These are phyloP conservation scores for Scheffersomyces illinoinensis DNA, from an alignment of 1,139 yeast genomes.

Conservation along the genomic window DNA sequence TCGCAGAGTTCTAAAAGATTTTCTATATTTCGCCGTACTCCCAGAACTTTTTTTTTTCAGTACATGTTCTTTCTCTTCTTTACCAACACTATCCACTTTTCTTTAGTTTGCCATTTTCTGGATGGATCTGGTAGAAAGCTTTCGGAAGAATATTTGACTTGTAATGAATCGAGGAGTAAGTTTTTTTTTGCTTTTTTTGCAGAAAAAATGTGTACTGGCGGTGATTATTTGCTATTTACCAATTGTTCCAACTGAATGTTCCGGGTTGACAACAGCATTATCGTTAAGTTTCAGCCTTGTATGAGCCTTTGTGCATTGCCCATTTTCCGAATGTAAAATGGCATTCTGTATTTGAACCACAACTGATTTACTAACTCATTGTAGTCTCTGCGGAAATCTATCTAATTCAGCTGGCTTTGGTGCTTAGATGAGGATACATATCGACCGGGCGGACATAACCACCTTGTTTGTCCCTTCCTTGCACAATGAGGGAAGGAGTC, in stretches of 20 bases:
- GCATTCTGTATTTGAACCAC: neutral
- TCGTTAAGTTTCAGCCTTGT: slow-evolving; percentile 90
- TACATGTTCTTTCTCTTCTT: neutral
- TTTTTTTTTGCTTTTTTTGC: slow-evolving; percentile 1
- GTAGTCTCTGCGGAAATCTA: slow-evolving; percentile 1
- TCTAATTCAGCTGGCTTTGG: neutral
- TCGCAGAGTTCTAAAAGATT: neutral
- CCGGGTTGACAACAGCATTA: slow-evolving; percentile 72
- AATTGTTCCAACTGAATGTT: slow-evolving; percentile 80
- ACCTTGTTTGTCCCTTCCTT: slow-evolving; percentile 48
- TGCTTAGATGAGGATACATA: slow-evolving; percentile 52
- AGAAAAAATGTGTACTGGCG: slow-evolving; percentile 29
- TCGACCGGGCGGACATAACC: slow-evolving; percentile 86
- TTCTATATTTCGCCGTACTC: neutral
- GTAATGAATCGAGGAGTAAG: slow-evolving; percentile 4
- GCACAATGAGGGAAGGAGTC: slow-evolving; percentile 56
- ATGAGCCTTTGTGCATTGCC: slow-evolving; percentile 48
- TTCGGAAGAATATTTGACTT: slow-evolving; percentile 8
- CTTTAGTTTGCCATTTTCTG: neutral
- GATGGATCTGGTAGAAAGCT: slow-evolving; percentile 1
- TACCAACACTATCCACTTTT: no score
- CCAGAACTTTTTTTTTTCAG: neutral
- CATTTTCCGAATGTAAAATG: neutral
- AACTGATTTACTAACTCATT: slow-evolving; percentile 2
- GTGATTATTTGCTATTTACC: slow-evolving; percentile 74